These are phyloP conservation scores for Westerdykella sp. DNA, from an alignment of 2,329 filamentous ascomycete genomes.

Conservation along the genomic window DNA sequence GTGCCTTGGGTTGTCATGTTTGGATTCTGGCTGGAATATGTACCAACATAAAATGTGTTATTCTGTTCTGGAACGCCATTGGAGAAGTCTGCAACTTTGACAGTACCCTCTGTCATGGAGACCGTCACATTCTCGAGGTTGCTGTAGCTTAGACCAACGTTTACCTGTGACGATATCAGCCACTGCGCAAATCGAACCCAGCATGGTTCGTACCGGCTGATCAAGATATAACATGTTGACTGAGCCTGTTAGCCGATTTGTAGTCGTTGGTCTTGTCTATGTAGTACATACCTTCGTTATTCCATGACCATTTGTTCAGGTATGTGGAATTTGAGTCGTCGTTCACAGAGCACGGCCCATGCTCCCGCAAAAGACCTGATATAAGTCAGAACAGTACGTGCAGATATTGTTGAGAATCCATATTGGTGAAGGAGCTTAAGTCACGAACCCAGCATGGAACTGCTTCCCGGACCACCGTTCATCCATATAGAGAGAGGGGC, in stretches of 20 bases:
- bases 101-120: constrained; percentile 16
- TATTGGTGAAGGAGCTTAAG: constrained; percentile 7
- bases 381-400: constrained; percentile 6
- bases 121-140: constrained; percentile 34
- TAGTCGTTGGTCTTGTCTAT: neutral
- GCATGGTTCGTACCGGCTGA: constrained; percentile 49
- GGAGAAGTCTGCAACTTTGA: constrained; percentile 26
- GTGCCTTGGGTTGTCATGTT: constrained; percentile 47
- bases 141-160: constrained; percentile 52
- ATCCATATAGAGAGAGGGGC: constrained; percentile 56
- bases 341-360: constrained; percentile 51
- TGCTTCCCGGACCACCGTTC: constrained; percentile 54
- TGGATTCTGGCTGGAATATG: constrained; percentile 43
- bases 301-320: constrained; percentile 58
- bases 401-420: constrained; percentile 1
- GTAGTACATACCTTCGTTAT: constrained; percentile 42
- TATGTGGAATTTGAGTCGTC: constrained; percentile 46
- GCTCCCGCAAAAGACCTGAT: constrained; percentile 33
- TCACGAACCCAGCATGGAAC: constrained; percentile 40
- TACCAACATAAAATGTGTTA: constrained; percentile 49
- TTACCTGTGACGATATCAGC: constrained; percentile 26
- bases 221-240: constrained; percentile 56
- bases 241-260: neutral
- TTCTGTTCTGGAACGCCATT: constrained; percentile 42
- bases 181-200: no score